Evolutionary conservation across 2,329 filamentous ascomycete species (phyloP).

Genomic region (Apiospora kogelbergensis): DNA sequence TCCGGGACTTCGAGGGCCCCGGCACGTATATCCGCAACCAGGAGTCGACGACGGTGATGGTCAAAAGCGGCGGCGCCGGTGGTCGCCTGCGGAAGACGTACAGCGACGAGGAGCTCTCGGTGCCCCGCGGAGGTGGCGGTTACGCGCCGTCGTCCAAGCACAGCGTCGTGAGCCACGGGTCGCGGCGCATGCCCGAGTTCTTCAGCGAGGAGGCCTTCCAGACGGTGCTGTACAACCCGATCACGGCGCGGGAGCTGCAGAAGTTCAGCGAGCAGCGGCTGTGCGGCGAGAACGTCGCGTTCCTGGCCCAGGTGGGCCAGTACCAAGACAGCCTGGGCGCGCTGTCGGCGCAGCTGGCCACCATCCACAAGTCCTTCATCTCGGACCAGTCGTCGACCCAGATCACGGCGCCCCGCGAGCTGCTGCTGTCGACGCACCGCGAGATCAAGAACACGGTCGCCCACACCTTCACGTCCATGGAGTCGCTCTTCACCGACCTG

Average conservation of each 20-base stretch:
- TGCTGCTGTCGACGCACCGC: conserved; percentile 28
- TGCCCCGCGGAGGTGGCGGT: background rate
- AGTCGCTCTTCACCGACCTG: conserved; percentile 39
- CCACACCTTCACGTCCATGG: conserved; percentile 35
- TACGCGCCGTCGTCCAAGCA: background rate
- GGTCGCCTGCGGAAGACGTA: background rate
- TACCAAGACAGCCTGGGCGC: conserved; percentile 42
- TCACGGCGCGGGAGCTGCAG: conserved; percentile 40
- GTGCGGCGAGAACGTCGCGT: conserved; percentile 45
- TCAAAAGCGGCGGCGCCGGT: too few species aligned
- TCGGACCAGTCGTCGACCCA: conserved; percentile 14
- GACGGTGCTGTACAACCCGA: conserved; percentile 41
- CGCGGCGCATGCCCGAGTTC: conserved; percentile 35
- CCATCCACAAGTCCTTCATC: conserved; percentile 31
- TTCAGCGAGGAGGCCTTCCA: conserved; percentile 42
- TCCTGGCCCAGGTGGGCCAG: conserved; percentile 47
- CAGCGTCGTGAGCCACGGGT: conserved; percentile 10
- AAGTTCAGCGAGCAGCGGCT: conserved; percentile 39
- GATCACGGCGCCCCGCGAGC: conserved; percentile 27
- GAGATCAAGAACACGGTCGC: conserved; percentile 28
- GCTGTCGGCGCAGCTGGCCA: conserved; percentile 37
- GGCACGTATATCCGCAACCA: background rate
- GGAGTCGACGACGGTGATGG: background rate
- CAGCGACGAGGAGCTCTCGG: background rate
- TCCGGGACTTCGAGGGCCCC: background rate